phyloP scores from a whole-genome alignment of 1,284 basidiomycete species.

The Volvariella surrecta region DNA sequence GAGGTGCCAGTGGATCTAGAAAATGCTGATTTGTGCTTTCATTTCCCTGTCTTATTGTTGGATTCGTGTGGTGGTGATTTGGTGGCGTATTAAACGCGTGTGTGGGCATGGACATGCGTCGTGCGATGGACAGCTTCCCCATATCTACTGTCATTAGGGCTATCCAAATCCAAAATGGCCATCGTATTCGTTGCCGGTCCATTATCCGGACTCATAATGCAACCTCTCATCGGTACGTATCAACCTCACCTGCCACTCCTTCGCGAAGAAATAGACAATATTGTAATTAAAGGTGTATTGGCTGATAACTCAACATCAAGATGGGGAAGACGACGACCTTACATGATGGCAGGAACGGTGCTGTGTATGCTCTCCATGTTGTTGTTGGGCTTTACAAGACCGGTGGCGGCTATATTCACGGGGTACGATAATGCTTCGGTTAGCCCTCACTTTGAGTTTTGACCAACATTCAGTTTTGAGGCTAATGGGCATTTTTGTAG shows the following conservation, averaged over 20 bases:
- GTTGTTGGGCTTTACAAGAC: constrained; percentile 77
- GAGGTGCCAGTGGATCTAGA: too few relatives aligned
- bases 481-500: constrained; percentile 23
- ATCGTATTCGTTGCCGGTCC: constrained; percentile 94
- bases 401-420: constrained; percentile 60
- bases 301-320: constrained; percentile 85
- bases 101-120: too few relatives aligned
- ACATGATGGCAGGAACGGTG: constrained; percentile 69
- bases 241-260: too few relatives aligned
- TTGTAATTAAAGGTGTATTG: constrained; percentile 63
- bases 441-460: constrained; percentile 7
- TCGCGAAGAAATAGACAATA: too few relatives aligned
- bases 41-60: too few relatives aligned
- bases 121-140: constrained; percentile 74
- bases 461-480: too few relatives aligned
- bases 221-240: constrained; percentile 69
- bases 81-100: too few relatives aligned
- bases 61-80: constrained; percentile 1
- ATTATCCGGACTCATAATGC: constrained; percentile 84
- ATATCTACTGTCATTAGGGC: constrained; percentile 84
- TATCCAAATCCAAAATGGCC: constrained; percentile 83
- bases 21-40: too few relatives aligned
- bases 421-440: constrained; percentile 22
- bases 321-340: constrained; percentile 79
- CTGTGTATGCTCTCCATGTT: constrained; percentile 72